These are phyloP conservation scores for Trichoderma breve DNA, from an alignment of 2,329 filamentous ascomycete species.

Conservation along the genomic window DNA sequence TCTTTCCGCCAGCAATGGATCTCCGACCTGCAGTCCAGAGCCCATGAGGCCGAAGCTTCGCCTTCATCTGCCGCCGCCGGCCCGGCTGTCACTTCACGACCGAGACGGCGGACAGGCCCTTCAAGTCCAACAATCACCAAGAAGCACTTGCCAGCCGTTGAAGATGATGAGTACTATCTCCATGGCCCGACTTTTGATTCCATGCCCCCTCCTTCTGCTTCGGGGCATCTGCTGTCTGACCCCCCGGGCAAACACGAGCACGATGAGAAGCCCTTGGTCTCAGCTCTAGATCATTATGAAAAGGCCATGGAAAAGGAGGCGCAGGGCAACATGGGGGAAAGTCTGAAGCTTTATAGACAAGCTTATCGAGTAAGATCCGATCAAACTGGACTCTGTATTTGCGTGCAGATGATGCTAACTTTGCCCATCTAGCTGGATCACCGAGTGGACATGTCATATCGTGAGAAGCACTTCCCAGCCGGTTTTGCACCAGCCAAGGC, in stretches of 20 bases:
- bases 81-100: background rate
- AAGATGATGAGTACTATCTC: constrained; percentile 21
- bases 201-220: background rate
- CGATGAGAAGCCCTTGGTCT: constrained; percentile 36
- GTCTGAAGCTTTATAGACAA: constrained; percentile 80
- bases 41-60: background rate
- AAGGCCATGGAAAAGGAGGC: constrained; percentile 84
- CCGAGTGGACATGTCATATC: constrained; percentile 80
- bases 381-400: no score
- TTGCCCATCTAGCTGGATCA: constrained; percentile 66
- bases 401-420: background rate
- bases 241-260: background rate
- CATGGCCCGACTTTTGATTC: constrained; percentile 24
- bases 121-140: background rate
- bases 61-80: background rate
- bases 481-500: constrained; percentile 45
- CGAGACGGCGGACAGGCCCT: background rate
- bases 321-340: constrained; percentile 83
- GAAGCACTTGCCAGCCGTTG: background rate
- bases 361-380: constrained; percentile 68
- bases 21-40: constrained; percentile 64
- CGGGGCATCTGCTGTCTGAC: constrained; percentile 23
- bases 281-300: constrained; percentile 91
- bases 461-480: constrained; percentile 84
- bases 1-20: constrained; percentile 83